These are phyloP conservation scores for Sporothrix luriei DNA, from an alignment of 2,329 filamentous ascomycete genomes.

Conservation along the genomic window DNA sequence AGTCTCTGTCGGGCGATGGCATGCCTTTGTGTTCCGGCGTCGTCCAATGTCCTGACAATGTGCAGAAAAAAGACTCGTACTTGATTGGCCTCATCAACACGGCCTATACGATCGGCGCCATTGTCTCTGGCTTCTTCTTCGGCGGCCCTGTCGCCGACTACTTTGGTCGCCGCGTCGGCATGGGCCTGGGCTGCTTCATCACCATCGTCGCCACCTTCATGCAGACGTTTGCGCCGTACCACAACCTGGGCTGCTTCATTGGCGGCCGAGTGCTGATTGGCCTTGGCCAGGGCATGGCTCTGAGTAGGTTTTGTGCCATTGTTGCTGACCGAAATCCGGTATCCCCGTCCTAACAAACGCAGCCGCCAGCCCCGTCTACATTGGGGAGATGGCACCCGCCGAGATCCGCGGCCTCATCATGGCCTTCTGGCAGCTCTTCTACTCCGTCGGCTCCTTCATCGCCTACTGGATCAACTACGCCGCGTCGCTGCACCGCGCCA, in stretches of 20 bases:
- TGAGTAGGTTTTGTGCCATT: conserved; percentile 32
- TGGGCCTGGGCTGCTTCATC: conserved; percentile 64
- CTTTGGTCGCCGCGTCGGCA: conserved; percentile 64
- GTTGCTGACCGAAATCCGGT: too few relatives aligned
- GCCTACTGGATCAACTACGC: conserved; percentile 68
- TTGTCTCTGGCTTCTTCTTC: conserved; percentile 70
- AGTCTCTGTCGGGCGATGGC: not conserved
- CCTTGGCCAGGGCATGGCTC: conserved; percentile 68
- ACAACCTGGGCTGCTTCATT: conserved; percentile 67
- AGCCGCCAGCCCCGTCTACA: conserved; percentile 71
- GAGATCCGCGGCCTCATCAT: conserved; percentile 68
- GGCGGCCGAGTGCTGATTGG: conserved; percentile 69
- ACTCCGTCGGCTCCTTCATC: conserved; percentile 66
- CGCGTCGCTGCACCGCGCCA: conserved; percentile 56
- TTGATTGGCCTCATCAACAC: conserved; percentile 62
- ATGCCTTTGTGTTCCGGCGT: too few relatives aligned
- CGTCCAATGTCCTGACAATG: not conserved
- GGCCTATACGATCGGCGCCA: conserved; percentile 70
- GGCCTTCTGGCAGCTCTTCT: conserved; percentile 71
- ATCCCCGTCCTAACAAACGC: not conserved
- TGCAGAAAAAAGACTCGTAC: conserved; percentile 48
- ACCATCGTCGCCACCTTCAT: conserved; percentile 70
- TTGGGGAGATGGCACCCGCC: conserved; percentile 66
- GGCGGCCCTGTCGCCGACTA: conserved; percentile 65
- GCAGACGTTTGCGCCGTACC: conserved; percentile 64